Evolutionary conservation across 805 yeast species (phyloP).

Genomic region (Cyberlindnera bimundalis): DNA sequence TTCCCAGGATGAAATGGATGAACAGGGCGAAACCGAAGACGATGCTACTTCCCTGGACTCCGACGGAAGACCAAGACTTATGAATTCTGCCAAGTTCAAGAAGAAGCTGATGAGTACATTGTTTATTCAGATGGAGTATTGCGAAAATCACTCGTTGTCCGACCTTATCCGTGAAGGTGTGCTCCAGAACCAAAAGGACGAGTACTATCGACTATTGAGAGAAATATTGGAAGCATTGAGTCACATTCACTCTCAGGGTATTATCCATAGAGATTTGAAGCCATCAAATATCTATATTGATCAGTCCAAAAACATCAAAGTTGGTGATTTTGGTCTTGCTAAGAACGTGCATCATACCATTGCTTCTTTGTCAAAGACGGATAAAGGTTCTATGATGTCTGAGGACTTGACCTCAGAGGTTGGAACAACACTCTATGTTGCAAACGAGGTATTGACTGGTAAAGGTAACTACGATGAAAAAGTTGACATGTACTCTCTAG

Average conservation of each 20-base stretch:
- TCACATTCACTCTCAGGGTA: slow-evolving; percentile 90
- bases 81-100: slow-evolving; percentile 19
- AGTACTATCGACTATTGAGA: slow-evolving; percentile 86
- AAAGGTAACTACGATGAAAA: slow-evolving; percentile 81
- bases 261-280: slow-evolving; percentile 91
- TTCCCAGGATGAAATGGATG: slow-evolving; percentile 23
- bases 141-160: slow-evolving; percentile 87
- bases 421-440: slow-evolving; percentile 93
- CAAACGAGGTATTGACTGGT: slow-evolving; percentile 78
- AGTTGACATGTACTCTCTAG: slow-evolving; percentile 93
- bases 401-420: slow-evolving; percentile 89
- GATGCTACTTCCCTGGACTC: slow-evolving; percentile 21
- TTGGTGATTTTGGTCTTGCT: slow-evolving; percentile 97
- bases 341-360: slow-evolving; percentile 68
- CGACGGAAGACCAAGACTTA: slow-evolving; percentile 10
- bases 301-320: slow-evolving; percentile 79
- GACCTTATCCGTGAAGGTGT: slow-evolving; percentile 79
- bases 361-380: slow-evolving; percentile 25
- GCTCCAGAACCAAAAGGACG: slow-evolving; percentile 63
- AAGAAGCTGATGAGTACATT: slow-evolving; percentile 56
- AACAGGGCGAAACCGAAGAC: slow-evolving; percentile 26
- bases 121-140: slow-evolving; percentile 97
- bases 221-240: slow-evolving; percentile 87
- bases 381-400: slow-evolving; percentile 27
- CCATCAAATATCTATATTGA: slow-evolving; percentile 96